phyloP scores from a whole-genome alignment of 768 basidiomycete species.

The Gymnopilus dilepis region DNA sequence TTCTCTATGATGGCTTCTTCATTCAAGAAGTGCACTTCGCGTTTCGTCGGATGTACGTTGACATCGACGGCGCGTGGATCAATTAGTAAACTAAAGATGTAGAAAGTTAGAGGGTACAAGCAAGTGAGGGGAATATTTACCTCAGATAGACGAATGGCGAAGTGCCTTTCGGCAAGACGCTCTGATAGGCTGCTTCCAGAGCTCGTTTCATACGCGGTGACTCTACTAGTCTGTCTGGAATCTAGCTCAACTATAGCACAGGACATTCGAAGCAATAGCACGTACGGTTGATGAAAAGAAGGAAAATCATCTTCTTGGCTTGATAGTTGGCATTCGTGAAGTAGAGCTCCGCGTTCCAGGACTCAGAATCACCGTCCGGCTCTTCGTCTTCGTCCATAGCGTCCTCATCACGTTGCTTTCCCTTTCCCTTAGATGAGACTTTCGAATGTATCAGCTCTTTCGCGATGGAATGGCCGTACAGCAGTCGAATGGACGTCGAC shows the following conservation, averaged over 20 bases:
- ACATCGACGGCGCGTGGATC: constrained; percentile 92
- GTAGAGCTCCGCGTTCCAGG: constrained; percentile 77
- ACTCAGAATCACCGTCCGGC: constrained; percentile 43
- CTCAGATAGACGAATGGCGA: constrained; percentile 94
- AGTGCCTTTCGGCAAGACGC: constrained; percentile 86
- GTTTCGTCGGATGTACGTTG: constrained; percentile 98
- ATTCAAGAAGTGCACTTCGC: constrained; percentile 92
- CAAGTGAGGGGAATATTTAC: constrained; percentile 43
- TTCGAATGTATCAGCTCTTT: constrained; percentile 69
- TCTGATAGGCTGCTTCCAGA: constrained; percentile 83
- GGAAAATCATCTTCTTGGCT: constrained; percentile 81
- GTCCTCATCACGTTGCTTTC: constrained; percentile 33
- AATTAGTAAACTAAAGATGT: constrained; percentile 66
- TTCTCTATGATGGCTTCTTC: constrained; percentile 85
- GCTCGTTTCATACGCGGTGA: constrained; percentile 86
- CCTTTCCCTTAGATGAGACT: constrained; percentile 37
- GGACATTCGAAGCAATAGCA: constrained; percentile 8
- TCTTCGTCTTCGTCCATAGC: constrained; percentile 36
- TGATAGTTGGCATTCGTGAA: constrained; percentile 91
- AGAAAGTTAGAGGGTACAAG: background rate
- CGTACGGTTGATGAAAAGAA: constrained; percentile 96
- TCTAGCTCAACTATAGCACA: background rate
- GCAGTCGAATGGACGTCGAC: constrained; percentile 71
- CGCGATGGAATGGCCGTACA: constrained; percentile 83
- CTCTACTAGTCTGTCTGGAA: constrained; percentile 88